Percentiles rank a stretch among this genome's conserved stretches.
Evolutionary conservation across 805 yeast genomes (phyloP).

Genomic region (Cyberlindnera mycetangii): DNA sequence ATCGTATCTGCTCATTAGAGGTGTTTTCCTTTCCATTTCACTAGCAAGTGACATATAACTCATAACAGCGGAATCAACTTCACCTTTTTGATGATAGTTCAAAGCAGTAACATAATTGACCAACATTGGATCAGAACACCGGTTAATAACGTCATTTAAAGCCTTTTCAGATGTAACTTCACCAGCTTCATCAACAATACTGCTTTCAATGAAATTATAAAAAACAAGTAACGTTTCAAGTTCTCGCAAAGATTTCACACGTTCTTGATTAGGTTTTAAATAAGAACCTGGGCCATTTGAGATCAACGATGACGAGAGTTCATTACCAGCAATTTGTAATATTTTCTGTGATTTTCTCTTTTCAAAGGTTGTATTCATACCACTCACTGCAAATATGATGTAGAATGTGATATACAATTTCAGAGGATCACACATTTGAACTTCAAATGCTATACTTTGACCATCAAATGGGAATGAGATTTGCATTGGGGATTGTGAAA

Average conservation of each 20-base stretch:
- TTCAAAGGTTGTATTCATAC: constrained; percentile 19
- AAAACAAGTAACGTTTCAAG: constrained; percentile 5
- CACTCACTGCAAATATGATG: constrained; percentile 14
- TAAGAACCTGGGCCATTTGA: background rate
- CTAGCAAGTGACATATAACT: constrained; percentile 5
- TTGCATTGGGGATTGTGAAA: background rate
- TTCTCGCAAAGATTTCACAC: background rate
- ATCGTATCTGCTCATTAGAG: constrained; percentile 3
- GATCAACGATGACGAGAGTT: background rate
- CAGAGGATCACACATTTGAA: background rate
- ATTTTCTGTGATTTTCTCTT: constrained; percentile 21
- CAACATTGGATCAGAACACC: constrained; percentile 1
- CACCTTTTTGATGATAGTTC: constrained; percentile 17
- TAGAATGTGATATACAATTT: background rate
- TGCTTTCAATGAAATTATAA: constrained; percentile 16
- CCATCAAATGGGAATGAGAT: background rate
- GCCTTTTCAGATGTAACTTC: background rate
- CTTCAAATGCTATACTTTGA: background rate
- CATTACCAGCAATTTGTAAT: constrained; percentile 1
- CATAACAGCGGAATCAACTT: constrained; percentile 14
- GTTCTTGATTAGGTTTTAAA: constrained; percentile 1
- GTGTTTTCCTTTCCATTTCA: constrained; percentile 9
- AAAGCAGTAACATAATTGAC: constrained; percentile 11
- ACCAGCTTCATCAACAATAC: constrained; percentile 10
- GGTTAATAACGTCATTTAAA: background rate